Evolutionary conservation across 2,329 filamentous ascomycete genomes (phyloP).

Genomic region (Nannizziopsis barbatae): DNA sequence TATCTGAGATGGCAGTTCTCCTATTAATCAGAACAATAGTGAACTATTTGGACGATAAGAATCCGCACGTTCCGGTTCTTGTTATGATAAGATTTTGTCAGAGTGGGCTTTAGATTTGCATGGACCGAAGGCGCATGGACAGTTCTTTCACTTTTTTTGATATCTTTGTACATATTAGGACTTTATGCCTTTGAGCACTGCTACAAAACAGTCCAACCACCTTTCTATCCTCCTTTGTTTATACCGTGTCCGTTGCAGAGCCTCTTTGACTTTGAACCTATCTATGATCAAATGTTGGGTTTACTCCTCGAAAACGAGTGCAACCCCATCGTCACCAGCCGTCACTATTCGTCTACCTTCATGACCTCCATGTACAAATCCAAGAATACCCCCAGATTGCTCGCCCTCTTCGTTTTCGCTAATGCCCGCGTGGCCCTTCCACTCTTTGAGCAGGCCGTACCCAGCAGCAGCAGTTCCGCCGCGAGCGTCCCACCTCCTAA

Average conservation of each 20-base stretch:
- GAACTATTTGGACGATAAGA: no score
- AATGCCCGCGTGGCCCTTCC: constrained; percentile 61
- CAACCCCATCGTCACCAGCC: constrained; percentile 67
- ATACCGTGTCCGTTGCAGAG: no score
- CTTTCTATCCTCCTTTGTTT: not conserved
- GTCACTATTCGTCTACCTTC: constrained; percentile 64
- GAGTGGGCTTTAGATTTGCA: not conserved
- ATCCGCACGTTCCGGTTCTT: no score
- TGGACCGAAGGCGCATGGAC: constrained; percentile 4
- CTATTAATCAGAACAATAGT: no score
- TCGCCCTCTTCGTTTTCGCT: constrained; percentile 48
- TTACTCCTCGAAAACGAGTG: constrained; percentile 36
- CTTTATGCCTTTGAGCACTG: not conserved
- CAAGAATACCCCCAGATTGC: constrained; percentile 76
- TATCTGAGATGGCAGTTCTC: no score
- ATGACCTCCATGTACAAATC: constrained; percentile 70
- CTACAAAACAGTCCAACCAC: not conserved
- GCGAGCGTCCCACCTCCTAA: constrained; percentile 74
- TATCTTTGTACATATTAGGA: constrained; percentile 6
- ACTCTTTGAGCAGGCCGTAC: constrained; percentile 68
- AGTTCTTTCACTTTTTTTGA: not conserved
- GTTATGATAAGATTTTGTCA: not conserved
- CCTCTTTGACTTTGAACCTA: not conserved
- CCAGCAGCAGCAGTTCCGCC: constrained; percentile 56
- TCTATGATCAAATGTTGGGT: not conserved